Conservation (phyloP, 805 yeast species). For the Yamadazyma takamatsuzukensis region DNA sequence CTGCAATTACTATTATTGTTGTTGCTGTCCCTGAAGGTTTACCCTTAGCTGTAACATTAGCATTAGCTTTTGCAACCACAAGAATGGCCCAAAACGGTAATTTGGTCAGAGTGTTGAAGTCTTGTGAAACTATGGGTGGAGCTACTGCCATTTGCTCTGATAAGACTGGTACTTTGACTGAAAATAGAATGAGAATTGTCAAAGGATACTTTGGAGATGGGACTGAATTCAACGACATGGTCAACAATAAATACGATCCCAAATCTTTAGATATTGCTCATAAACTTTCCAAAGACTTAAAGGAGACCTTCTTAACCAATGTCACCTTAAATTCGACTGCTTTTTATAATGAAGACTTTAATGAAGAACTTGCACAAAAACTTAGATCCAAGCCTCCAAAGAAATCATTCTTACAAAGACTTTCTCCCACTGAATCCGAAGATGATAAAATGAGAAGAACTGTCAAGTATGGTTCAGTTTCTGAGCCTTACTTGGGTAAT, state of each 20-base stretch:
- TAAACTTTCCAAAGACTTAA: constrained; percentile 18
- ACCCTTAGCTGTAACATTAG: constrained; percentile 94
- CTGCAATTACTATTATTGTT: constrained; percentile 88
- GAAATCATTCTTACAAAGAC: constrained; percentile 24
- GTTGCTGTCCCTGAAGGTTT: constrained; percentile 99
- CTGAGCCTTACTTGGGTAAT: constrained; percentile 78
- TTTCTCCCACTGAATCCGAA: constrained; percentile 15
- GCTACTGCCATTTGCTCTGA: constrained; percentile 97
- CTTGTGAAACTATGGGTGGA: constrained; percentile 99
- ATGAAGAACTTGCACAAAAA: constrained; percentile 25
- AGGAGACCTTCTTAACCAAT: constrained; percentile 43
- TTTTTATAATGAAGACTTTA: constrained; percentile 62
- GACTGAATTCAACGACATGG: constrained; percentile 50
- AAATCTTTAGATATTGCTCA: constrained; percentile 21
- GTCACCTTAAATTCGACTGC: constrained; percentile 84
- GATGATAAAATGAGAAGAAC: constrained; percentile 10
- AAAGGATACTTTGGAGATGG: constrained; percentile 60
- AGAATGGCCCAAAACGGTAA: constrained; percentile 97
- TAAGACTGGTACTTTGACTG: constrained; percentile 96
- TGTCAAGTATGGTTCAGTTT: constrained; percentile 13
- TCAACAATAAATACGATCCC: constrained; percentile 15
- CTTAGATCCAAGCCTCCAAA: constrained; percentile 27
- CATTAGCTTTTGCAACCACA: constrained; percentile 96
- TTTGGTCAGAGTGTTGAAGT: constrained; percentile 85
- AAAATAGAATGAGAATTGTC: constrained; percentile 89